These are phyloP conservation scores for Sporisorium graminicola DNA, from an alignment of 1,284 basidiomycete species.

Conservation along the genomic window DNA sequence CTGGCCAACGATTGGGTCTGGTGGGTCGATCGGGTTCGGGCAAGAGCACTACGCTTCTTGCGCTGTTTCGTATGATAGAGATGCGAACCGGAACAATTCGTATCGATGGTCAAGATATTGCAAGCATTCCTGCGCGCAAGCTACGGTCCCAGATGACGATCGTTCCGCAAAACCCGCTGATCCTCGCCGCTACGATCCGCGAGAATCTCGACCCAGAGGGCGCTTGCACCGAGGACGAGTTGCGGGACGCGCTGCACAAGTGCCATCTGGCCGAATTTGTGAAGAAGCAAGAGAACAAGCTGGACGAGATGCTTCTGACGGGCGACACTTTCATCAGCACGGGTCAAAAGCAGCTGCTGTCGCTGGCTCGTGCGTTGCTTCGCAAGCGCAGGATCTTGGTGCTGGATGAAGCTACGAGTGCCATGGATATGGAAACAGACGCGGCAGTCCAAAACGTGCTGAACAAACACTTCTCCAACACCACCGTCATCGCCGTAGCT, in stretches of 20 bases:
- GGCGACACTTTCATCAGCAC: conserved; percentile 41
- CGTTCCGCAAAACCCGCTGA: conserved; percentile 63
- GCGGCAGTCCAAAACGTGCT: conserved; percentile 76
- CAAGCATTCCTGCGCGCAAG: conserved; percentile 18
- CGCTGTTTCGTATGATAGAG: conserved; percentile 58
- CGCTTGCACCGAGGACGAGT: conserved; percentile 50
- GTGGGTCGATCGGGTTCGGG: conserved; percentile 55
- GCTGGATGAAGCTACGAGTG: conserved; percentile 72
- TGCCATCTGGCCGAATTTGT: conserved; percentile 61
- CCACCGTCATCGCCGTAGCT: conserved; percentile 64
- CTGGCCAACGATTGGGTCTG: conserved; percentile 54
- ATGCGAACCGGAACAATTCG: conserved; percentile 46
- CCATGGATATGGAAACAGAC: conserved; percentile 51
- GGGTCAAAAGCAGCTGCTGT: conserved; percentile 69
- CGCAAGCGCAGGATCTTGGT: conserved; percentile 73
- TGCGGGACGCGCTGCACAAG: conserved; percentile 63
- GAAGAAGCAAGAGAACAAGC: conserved; percentile 44
- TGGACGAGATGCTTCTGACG: conserved; percentile 45
- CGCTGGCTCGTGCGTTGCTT: conserved; percentile 73
- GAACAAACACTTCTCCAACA: conserved; percentile 52
- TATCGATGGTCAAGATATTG: conserved; percentile 49
- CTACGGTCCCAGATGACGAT: conserved; percentile 55
- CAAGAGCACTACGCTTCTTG: conserved; percentile 58
- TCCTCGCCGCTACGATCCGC: conserved; percentile 61
- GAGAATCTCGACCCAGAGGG: conserved; percentile 64